Evolutionary conservation across 306 rosid species (phyloP).

Genomic region (Arachis stenosperma): DNA sequence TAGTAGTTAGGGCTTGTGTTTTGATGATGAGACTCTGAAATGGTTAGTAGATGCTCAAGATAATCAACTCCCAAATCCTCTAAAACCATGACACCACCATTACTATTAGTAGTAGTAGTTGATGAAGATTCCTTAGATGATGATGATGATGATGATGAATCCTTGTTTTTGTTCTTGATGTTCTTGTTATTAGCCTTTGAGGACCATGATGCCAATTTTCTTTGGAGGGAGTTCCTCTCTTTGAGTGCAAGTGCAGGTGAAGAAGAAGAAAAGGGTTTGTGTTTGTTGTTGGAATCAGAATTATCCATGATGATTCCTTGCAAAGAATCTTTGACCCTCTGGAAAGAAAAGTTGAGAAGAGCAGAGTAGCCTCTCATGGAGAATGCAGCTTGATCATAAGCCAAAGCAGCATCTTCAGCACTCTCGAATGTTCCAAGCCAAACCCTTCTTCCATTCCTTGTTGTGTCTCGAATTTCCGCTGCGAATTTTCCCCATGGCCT

Average conservation of each 20-base stretch:
- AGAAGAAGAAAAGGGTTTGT: too few species aligned
- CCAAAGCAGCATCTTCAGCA: constrained; percentile 77
- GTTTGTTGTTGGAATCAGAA: constrained; percentile 22
- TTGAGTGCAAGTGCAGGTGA: constrained; percentile 70
- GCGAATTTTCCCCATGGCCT: constrained; percentile 83
- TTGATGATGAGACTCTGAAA: constrained; percentile 1
- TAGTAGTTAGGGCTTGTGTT: constrained; percentile 3
- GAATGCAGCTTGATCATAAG: constrained; percentile 89
- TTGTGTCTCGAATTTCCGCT: constrained; percentile 74
- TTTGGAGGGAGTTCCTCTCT: constrained; percentile 17
- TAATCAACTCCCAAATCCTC: constrained; percentile 71
- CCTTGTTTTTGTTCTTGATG: too few species aligned
- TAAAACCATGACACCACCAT: constrained; percentile 34
- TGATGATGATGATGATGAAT: not conserved
- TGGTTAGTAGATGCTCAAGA: constrained; percentile 60
- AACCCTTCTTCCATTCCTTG: constrained; percentile 64
- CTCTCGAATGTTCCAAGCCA: constrained; percentile 87
- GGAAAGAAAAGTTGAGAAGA: constrained; percentile 46
- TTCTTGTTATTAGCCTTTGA: not conserved
- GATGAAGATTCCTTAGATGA: not conserved
- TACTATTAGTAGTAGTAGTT: too few species aligned
- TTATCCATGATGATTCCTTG: constrained; percentile 22
- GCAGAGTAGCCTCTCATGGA: constrained; percentile 45
- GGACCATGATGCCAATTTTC: constrained; percentile 11
- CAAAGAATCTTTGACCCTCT: constrained; percentile 29